Base-by-base conservation (phyloP, 2,329 filamentous ascomycete genomes). In the Penicillium sp. region DNA sequence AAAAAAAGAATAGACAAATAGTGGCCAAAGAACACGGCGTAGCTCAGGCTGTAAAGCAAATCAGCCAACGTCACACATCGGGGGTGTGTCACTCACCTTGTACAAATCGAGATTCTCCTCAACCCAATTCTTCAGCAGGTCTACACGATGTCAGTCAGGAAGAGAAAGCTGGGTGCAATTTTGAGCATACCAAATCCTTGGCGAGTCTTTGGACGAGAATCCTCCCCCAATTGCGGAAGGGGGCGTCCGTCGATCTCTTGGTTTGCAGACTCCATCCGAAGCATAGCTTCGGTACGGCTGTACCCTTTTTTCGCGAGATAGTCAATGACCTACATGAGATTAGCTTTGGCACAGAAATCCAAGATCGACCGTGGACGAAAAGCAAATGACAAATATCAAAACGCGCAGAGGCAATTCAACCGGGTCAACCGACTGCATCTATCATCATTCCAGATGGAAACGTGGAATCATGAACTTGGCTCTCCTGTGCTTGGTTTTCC, bases 221-320 rank as follows among this genome's bases (percentile, higher is more conserved):
- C 88, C 57, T 91, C 88, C 16, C 85, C 84, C 9, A 80, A 72
- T 47, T 77, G 75, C 45, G 86, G 82, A 32, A 93, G 83, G 2
- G 91, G 90, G 55, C 89, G 85, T 8, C 92, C 92, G 71, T 92
- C 90, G 21, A 88, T 83, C 53, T 93, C 90, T 40, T 94, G 82
- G 63, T 92, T 87, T 22, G 90, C 87, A 1, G 92, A 96, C 74
- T 99, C 94, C 72, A 91, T 89, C 42, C 94, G 86, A 49, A 99
- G 90, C 71, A 94, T 90, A 18, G 93, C 90, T 74, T 99, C 94
- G 1, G 94, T 97, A 22, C 89, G 84, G 50, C 87, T 92, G 74
- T 97, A 99, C 0, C 94, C 94, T 63, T 97, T 92, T 73, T 99
- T 99, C 2, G 92, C 85, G 1, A 99, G 81, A 72, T 99, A 99